Evolutionary conservation across 495 filamentous ascomycete species (phyloP).

Genomic region (Penicillium roqueforti): DNA sequence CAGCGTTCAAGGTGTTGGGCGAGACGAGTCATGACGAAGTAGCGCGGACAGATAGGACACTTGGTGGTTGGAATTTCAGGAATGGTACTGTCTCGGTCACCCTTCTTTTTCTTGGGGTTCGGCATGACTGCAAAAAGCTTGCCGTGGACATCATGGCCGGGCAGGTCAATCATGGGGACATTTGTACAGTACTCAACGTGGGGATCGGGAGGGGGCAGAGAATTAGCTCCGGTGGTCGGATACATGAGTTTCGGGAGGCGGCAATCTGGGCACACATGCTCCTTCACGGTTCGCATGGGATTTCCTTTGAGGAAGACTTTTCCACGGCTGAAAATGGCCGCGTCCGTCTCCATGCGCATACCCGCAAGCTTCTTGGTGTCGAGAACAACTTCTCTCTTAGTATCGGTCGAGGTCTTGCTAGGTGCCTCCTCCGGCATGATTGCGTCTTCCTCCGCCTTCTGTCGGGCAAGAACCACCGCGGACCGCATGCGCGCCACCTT

Average conservation of each 20-base stretch:
- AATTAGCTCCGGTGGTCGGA: conserved; percentile 57
- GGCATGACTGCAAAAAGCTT: conserved; percentile 64
- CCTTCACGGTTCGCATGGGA: conserved; percentile 65
- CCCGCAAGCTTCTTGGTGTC: conserved; percentile 38
- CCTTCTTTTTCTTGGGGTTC: conserved; percentile 54
- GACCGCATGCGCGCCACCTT: conserved; percentile 68
- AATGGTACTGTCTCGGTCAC: conserved; percentile 25
- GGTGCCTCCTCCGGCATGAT: conserved; percentile 33
- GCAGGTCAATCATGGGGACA: conserved; percentile 66
- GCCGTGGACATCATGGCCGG: conserved; percentile 78
- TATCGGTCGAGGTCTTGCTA: conserved; percentile 30
- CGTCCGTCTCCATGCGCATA: conserved; percentile 60
- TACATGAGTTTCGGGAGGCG: conserved; percentile 60
- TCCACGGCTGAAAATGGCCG: conserved; percentile 67
- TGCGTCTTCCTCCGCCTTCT: conserved; percentile 55
- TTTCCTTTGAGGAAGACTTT: conserved; percentile 71
- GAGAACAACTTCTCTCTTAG: conserved; percentile 34
- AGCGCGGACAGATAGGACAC: conserved; percentile 59
- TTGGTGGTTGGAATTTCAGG: conserved; percentile 61
- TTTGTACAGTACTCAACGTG: conserved; percentile 69
- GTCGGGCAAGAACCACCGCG: conserved; percentile 66
- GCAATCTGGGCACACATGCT: conserved; percentile 64
- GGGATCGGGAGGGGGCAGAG: conserved; percentile 54
- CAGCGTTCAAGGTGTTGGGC: conserved; percentile 77
- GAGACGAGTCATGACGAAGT: conserved; percentile 57